These are phyloP conservation scores for Cymbopogon flexuosus DNA, from an alignment of 202 grass and related monocot genomes.

Conservation along the genomic window DNA sequence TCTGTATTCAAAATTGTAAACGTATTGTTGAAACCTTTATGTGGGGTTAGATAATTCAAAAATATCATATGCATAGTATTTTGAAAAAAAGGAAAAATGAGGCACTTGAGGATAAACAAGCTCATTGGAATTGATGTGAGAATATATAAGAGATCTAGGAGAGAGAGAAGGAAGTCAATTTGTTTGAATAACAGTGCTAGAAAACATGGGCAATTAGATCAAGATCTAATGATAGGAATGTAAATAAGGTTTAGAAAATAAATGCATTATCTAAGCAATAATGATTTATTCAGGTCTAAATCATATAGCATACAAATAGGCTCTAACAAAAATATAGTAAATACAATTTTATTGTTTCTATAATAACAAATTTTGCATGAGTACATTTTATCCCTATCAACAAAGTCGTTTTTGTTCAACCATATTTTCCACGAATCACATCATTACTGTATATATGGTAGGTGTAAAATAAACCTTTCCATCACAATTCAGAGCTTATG, in stretches of 20 bases:
- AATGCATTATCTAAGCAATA: not conserved
- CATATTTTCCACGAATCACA: too few relatives aligned
- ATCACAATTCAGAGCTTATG: not conserved
- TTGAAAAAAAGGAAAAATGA: not conserved
- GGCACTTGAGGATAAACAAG: not conserved
- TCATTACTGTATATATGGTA: too few relatives aligned
- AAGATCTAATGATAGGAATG: not conserved
- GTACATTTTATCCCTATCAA: not conserved
- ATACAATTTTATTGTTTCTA: not conserved
- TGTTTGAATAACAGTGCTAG: too few relatives aligned
- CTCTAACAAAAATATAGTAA: not conserved
- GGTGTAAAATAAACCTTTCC: not conserved
- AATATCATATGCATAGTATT: not conserved
- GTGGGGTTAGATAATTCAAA: not conserved
- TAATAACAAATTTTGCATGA: not conserved
- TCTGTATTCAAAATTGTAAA: not conserved
- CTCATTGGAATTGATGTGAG: not conserved
- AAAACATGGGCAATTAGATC: not conserved
- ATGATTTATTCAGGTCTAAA: too few relatives aligned
- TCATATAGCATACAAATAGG: too few relatives aligned
- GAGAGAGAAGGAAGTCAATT: too few relatives aligned
- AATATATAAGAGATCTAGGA: not conserved
- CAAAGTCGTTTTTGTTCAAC: too few relatives aligned
- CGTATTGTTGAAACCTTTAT: not conserved
- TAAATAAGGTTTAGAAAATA: not conserved